These are phyloP conservation scores for Xylaria sp. DNA, from an alignment of 2,329 filamentous ascomycete genomes.

Conservation along the genomic window DNA sequence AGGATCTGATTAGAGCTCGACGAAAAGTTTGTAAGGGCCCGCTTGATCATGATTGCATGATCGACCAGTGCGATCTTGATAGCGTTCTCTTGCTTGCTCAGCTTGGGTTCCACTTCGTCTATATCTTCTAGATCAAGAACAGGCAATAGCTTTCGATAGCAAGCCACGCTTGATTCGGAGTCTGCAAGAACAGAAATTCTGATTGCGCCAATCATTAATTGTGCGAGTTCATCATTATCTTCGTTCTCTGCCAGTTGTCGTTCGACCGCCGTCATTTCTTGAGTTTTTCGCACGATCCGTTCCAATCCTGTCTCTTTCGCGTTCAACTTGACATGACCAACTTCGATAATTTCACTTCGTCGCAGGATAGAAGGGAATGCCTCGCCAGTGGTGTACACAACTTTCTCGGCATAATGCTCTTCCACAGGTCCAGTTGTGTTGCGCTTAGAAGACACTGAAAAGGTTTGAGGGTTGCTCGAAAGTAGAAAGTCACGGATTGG, in stretches of 20 bases:
- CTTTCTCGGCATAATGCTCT: slow-evolving; percentile 85
- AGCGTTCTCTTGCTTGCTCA: slow-evolving; percentile 75
- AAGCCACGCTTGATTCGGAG: slow-evolving; percentile 80
- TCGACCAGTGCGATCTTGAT: slow-evolving; percentile 88
- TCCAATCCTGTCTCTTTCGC: slow-evolving; percentile 91
- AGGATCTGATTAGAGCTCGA: slow-evolving; percentile 71
- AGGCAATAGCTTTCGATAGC: slow-evolving; percentile 80
- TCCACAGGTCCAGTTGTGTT: slow-evolving; percentile 75
- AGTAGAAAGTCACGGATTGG: slow-evolving; percentile 85
- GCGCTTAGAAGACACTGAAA: slow-evolving; percentile 80
- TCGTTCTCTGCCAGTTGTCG: slow-evolving; percentile 79
- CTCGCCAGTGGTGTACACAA: slow-evolving; percentile 84
- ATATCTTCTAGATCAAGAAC: slow-evolving; percentile 58
- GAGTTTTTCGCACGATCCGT: slow-evolving; percentile 88
- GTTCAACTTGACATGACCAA: slow-evolving; percentile 73
- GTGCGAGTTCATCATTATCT: slow-evolving; percentile 75
- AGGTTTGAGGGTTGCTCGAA: slow-evolving; percentile 78
- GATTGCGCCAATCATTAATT: slow-evolving; percentile 78
- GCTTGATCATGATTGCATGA: slow-evolving; percentile 87
- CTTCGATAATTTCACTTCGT: slow-evolving; percentile 82
- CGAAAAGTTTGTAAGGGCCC: slow-evolving; percentile 77
- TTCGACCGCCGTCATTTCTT: slow-evolving; percentile 82
- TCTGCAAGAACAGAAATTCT: slow-evolving; percentile 78
- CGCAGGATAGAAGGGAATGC: slow-evolving; percentile 91
- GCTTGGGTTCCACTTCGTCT: slow-evolving; percentile 59